These are phyloP conservation scores for Picochlorum sp. DNA, from an alignment of 139 green algal genomes.

Conservation along the genomic window DNA sequence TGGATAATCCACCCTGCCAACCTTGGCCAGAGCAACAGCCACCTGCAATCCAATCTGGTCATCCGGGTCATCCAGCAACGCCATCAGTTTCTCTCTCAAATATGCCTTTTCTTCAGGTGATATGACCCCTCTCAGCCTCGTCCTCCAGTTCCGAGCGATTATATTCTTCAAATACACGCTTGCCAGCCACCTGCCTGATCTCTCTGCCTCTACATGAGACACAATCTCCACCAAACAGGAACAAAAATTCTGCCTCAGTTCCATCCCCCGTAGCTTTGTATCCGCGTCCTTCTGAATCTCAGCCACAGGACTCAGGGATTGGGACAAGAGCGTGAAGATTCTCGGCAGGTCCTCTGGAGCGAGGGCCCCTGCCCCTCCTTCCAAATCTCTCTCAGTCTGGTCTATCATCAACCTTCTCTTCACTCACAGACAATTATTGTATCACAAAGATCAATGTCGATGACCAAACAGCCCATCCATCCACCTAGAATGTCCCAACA, in stretches of 20 bases:
- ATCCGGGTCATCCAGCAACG: constrained; percentile 68
- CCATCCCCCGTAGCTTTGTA: constrained; percentile 42
- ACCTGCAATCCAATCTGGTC: constrained; percentile 75
- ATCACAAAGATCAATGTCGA: no score
- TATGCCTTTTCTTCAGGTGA: constrained; percentile 70
- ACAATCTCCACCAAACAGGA: constrained; percentile 82
- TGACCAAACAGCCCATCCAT: no score
- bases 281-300: constrained; percentile 59
- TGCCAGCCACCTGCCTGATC: constrained; percentile 75
- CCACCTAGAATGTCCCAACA: no score
- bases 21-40: constrained; percentile 74
- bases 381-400: neutral
- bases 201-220: constrained; percentile 45
- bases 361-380: constrained; percentile 1
- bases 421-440: no score
- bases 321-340: constrained; percentile 40
- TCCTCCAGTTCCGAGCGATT: constrained; percentile 64
- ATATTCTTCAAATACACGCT: constrained; percentile 86
- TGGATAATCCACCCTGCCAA: constrained; percentile 84
- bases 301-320: constrained; percentile 53
- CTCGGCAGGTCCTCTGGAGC: constrained; percentile 24
- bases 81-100: constrained; percentile 54
- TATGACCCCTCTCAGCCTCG: constrained; percentile 9
- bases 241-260: constrained; percentile 61
- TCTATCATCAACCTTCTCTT: neutral